Evolutionary conservation across 306 rosid species (phyloP), one percentile per base, ranked within the genome.

Genomic region (Prunus mira): DNA sequence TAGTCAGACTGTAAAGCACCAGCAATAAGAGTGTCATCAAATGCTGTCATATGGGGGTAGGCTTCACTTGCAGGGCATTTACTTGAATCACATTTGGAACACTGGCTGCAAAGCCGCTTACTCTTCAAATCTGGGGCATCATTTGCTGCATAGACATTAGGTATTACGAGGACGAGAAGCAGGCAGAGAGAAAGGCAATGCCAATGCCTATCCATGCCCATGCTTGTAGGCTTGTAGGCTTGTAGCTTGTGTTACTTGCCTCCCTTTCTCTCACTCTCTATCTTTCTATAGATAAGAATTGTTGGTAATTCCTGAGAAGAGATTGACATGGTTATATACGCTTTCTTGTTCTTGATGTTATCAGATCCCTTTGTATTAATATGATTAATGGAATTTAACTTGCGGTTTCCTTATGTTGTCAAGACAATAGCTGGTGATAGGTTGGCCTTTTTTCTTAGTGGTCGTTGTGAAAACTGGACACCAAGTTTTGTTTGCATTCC

Each of bases 31-130:
- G 84, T 68, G 79, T 74, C 65, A n/a, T 84, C 81, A 61, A 55
- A 77, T 38, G 85, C 77, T 55, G 87, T 81, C 82, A 84, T 74
- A 60, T 77, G 82, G 27, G 87, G 85, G 47, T 30, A 81, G 27
- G 64, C 77, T 81, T 78, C 83, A 58, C 73, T 78, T 24, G 83
- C 32, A 51, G 83, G 83, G 74, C 85, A 81, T 78, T 38, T 18
- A 1, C 54, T 77, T 19, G 82, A 58, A 5, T 81, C 80, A 12
- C 85, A 84, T 78, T 69, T 74, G 24, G 75, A 77, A 72, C 82
- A 78, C 72, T 77, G 83, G 58, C 70, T 78, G 83, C 85, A 74
- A n/a, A 80, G 80, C 38, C 18, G 45, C 9, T 65, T 65, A 52
- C 88, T 84, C 45, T 66, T 78, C 78, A 74, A 69, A 47, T 61